Percentiles rank a stretch among this genome's conserved stretches.
phyloP scores from a whole-genome alignment of 805 yeast species.

The Barnettozyma pratensis region DNA sequence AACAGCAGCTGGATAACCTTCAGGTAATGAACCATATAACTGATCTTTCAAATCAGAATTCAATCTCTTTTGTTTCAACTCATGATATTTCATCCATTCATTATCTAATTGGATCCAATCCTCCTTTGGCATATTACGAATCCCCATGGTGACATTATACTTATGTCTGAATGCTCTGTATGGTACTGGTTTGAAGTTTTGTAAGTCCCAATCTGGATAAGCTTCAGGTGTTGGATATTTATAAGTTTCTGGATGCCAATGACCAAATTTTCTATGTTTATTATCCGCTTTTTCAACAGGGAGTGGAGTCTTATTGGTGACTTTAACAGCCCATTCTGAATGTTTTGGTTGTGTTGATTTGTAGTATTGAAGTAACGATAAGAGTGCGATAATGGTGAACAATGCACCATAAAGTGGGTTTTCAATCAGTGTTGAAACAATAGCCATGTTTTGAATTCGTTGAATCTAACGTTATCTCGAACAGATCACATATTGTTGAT shows the following conservation, averaged over 20 bases:
- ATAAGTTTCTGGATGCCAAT: constrained; percentile 51
- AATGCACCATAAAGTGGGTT: neutral
- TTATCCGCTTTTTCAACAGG: constrained; percentile 35
- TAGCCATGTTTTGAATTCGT: neutral
- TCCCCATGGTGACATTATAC: constrained; percentile 66
- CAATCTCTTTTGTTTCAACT: constrained; percentile 47
- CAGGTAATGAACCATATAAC: constrained; percentile 43
- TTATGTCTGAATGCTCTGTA: constrained; percentile 54
- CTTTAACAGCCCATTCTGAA: constrained; percentile 3
- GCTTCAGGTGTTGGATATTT: constrained; percentile 45
- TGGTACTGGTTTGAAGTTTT: constrained; percentile 18
- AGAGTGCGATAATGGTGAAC: neutral
- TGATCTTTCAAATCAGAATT: constrained; percentile 35
- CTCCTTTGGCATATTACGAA: constrained; percentile 54
- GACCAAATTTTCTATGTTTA: constrained; percentile 42
- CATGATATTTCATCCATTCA: constrained; percentile 55
- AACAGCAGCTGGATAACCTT: constrained; percentile 48
- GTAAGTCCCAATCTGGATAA: constrained; percentile 27
- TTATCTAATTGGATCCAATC: constrained; percentile 67
- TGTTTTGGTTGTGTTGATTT: neutral
- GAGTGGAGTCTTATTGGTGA: constrained; percentile 21
- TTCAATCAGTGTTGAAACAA: neutral
- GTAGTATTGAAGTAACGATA: neutral
- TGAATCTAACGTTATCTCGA: neutral
- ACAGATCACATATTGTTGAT: too few relatives aligned